Conservation (phyloP, 306 rosid genomes). For the Glycine soja region DNA sequence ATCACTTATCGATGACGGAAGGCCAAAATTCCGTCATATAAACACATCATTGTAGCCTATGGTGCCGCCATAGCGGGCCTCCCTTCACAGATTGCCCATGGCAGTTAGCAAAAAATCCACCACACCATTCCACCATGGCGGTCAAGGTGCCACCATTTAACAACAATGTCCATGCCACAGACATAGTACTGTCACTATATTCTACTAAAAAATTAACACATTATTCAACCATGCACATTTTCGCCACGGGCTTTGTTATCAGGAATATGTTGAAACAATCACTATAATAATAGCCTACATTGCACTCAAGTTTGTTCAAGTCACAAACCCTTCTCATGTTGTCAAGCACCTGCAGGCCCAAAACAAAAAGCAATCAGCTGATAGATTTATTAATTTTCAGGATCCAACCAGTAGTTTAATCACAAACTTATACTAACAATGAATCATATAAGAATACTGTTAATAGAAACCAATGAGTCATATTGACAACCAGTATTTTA, state of each 20-base stretch:
- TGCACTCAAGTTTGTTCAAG: conserved; percentile 75
- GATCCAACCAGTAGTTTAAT: background rate
- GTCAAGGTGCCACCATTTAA: too few relatives aligned
- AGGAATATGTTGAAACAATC: background rate
- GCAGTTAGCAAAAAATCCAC: too few relatives aligned
- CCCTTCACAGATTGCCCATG: too few relatives aligned
- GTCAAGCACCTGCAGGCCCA: conserved; percentile 74
- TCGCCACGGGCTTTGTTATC: conserved; percentile 12
- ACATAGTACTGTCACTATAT: conserved; percentile 8
- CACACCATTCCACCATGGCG: too few relatives aligned
- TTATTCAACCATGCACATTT: background rate
- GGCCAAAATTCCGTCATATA: too few relatives aligned
- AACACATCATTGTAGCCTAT: too few relatives aligned
- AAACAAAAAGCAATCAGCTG: conserved; percentile 36
- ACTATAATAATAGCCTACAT: conserved; percentile 56
- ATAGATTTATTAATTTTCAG: conserved; percentile 6
- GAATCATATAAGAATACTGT: too few relatives aligned
- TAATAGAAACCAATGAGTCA: too few relatives aligned
- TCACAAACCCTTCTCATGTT: conserved; percentile 79
- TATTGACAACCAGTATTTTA: too few relatives aligned
- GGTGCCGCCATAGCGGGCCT: too few relatives aligned
- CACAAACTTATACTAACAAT: too few relatives aligned
- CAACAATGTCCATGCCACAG: background rate
- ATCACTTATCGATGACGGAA: too few relatives aligned
- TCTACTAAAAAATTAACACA: conserved; percentile 7